Evolutionary conservation across 495 filamentous ascomycete species (phyloP).

Genomic region (Staphylotrichum tortipilum): DNA sequence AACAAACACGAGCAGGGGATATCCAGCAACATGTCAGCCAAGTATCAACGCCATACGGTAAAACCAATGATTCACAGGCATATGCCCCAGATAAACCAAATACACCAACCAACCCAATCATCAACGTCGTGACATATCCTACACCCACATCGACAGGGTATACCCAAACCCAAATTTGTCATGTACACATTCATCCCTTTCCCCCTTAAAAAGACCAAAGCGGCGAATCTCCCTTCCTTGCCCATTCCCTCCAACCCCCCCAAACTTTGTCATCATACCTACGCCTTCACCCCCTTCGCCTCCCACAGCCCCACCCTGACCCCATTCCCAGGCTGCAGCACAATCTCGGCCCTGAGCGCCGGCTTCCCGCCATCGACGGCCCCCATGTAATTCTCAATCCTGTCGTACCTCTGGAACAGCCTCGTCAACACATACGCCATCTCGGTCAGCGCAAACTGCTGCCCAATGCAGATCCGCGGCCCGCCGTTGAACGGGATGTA

Average conservation of each 20-base stretch:
- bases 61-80: too few relatives aligned
- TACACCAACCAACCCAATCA: neutral
- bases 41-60: too few relatives aligned
- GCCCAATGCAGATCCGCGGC: conserved; percentile 82
- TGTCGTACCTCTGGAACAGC: conserved; percentile 61
- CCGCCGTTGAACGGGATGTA: conserved; percentile 79
- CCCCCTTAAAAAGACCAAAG: too few relatives aligned
- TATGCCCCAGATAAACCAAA: too few relatives aligned
- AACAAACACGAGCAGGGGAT: too few relatives aligned
- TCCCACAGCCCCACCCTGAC: conserved; percentile 54
- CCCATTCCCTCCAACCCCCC: neutral
- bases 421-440: conserved; percentile 65
- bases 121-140: neutral
- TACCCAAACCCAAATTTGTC: neutral
- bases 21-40: too few relatives aligned
- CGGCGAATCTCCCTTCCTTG: neutral
- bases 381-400: conserved; percentile 44
- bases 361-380: conserved; percentile 41
- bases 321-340: conserved; percentile 53
- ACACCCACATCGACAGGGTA: neutral
- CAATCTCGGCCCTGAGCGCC: conserved; percentile 55
- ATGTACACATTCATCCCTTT: too few relatives aligned
- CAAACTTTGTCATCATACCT: too few relatives aligned
- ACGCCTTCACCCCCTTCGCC: conserved; percentile 16
- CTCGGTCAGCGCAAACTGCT: conserved; percentile 75